Evolutionary conservation across 106 monocot species (phyloP).

Genomic region (Dendrobium chrysotoxum): DNA sequence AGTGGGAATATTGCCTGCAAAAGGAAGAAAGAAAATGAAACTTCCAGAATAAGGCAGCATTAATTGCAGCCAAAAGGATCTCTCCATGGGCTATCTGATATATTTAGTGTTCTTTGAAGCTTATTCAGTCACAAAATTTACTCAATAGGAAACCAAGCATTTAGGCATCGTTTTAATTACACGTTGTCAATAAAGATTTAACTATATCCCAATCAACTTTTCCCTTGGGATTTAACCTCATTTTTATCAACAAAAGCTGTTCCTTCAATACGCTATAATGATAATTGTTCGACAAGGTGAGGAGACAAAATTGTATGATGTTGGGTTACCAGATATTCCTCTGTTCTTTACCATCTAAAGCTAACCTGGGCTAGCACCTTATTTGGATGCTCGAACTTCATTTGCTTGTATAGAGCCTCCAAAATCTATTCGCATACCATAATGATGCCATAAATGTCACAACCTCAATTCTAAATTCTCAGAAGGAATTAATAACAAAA

Average conservation of each 20-base stretch:
- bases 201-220: not conserved
- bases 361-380: not conserved
- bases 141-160: not conserved
- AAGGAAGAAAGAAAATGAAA: slow-evolving; percentile 4
- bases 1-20: slow-evolving; percentile 80
- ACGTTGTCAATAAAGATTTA: not conserved
- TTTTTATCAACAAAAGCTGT: not conserved
- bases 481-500: not conserved
- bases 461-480: not conserved
- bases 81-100: not conserved
- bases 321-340: too few species aligned
- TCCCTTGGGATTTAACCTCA: not conserved
- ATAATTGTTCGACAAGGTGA: not conserved
- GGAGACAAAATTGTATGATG: not conserved
- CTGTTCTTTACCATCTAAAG: not conserved
- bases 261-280: not conserved
- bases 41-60: not conserved
- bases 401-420: not conserved
- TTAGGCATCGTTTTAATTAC: not conserved
- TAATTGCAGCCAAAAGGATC: not conserved
- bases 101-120: too few species aligned
- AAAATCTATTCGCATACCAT: not conserved
- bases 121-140: too few species aligned
- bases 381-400: not conserved
- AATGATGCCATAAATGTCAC: not conserved